These are phyloP conservation scores for Aquilaria agallochum DNA, from an alignment of 441 rosid species.

Conservation along the genomic window DNA sequence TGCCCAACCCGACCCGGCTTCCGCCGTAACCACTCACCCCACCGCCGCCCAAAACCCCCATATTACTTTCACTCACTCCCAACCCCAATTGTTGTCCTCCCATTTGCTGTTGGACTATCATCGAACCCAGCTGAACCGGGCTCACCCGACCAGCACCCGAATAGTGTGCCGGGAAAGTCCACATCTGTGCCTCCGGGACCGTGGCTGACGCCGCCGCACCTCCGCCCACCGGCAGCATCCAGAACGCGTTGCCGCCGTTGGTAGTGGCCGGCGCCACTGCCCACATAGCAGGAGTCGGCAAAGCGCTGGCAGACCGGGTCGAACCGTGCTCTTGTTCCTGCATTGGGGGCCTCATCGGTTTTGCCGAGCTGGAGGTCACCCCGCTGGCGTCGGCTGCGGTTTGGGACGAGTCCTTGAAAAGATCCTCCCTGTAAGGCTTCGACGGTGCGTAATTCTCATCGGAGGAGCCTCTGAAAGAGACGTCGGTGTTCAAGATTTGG, in stretches of 20 bases:
- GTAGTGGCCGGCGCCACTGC: conserved; percentile 57
- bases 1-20: conserved; percentile 43
- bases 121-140: conserved; percentile 60
- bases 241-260: conserved; percentile 61
- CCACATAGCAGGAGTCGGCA: conserved; percentile 71
- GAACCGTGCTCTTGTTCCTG: conserved; percentile 46
- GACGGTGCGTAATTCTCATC: conserved; percentile 20
- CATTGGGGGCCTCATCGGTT: conserved; percentile 27
- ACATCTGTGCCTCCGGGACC: conserved; percentile 54
- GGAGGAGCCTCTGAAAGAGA: conserved; percentile 13
- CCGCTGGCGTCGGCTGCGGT: conserved; percentile 20
- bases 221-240: conserved; percentile 76
- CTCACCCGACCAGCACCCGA: conserved; percentile 40
- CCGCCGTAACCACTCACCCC: conserved; percentile 29
- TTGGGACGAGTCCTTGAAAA: conserved; percentile 50
- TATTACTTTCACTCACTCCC: conserved; percentile 43
- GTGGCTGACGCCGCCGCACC: conserved; percentile 24
- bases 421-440: conserved; percentile 58
- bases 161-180: conserved; percentile 65
- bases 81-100: conserved; percentile 67
- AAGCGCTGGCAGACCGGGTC: conserved; percentile 27
- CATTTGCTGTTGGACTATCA: conserved; percentile 51
- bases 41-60: conserved; percentile 29
- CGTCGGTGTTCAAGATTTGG: conserved; percentile 45
- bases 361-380: conserved; percentile 19